These are phyloP conservation scores for Colletotrichum sp. DNA, from an alignment of 2,329 filamentous ascomycete genomes.

Conservation along the genomic window DNA sequence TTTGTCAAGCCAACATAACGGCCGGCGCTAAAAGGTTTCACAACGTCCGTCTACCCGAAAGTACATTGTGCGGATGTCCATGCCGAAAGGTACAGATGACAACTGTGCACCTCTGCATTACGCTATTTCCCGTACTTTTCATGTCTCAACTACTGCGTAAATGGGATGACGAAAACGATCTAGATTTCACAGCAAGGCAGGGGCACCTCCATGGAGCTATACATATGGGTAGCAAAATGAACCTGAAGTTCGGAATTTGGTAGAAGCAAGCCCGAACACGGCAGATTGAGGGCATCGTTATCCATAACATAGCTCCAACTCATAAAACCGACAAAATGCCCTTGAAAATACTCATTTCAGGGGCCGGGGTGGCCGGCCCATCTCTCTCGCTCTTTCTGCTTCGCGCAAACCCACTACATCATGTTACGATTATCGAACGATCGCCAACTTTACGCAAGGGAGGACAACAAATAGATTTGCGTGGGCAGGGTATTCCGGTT, in stretches of 20 bases:
- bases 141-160: not conserved
- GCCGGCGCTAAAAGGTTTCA: not conserved
- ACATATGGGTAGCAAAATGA: not conserved
- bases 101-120: not conserved
- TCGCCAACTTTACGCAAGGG: constrained; percentile 36
- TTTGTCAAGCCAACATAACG: not conserved
- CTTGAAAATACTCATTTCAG: constrained; percentile 32
- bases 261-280: not conserved
- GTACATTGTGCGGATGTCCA: not conserved
- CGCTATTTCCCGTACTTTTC: not conserved
- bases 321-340: constrained; percentile 21
- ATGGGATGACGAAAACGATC: not conserved
- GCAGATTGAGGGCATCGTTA: not conserved
- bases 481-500: constrained; percentile 43
- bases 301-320: not conserved
- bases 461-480: constrained; percentile 52
- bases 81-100: not conserved
- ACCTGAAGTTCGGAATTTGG: not conserved
- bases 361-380: constrained; percentile 48
- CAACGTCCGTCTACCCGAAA: not conserved
- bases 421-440: constrained; percentile 49
- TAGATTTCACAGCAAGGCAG: not conserved
- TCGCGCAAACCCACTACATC: constrained; percentile 34
- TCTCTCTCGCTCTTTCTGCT: constrained; percentile 14
- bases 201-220: not conserved